Evolutionary conservation across 1,284 basidiomycete genomes (phyloP), one percentile per base, ranked within the genome.

Genomic region (Ceratobasidium sp.): DNA sequence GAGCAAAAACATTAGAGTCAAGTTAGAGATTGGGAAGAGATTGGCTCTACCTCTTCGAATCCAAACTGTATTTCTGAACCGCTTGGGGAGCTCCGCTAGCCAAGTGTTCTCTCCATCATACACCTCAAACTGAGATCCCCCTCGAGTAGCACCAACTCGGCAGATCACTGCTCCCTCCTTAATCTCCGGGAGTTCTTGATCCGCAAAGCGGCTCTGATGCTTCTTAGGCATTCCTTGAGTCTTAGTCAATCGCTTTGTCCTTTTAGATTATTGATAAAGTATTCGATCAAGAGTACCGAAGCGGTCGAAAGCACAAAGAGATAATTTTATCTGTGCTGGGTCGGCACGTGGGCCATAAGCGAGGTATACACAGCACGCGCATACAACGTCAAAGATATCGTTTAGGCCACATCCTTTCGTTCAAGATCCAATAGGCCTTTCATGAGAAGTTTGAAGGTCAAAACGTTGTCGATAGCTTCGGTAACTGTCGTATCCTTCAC

Each of bases 81-180:
- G 64, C 32, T 67, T 67, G 5, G 64, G 64, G 28, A 67, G 64
- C 36, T 67, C 64, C 41, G 64, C 64, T 34, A 67, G n/a, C 48
- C 50, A 39, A 2, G 46, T 41, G 6, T 6, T 41, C 26, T 67
- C 64, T n/a, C 64, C 64, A 26, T 67, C 64, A 30, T 32, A 67
- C 16, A 67, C 64, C 30, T 67, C 64, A 41, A 67, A 67, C 34
- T 67, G 64, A 14, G 64, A 67, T 32, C 64, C 64, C 26, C 64
- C 64, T 23, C 64, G 64, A 67, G 64, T 30, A 23, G 55, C 36
- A 16, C 64, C 64, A 53, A 67, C 64, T 12, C 64, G 64, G 21
- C 50, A 67, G 5, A 67, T 23, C 5, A 10, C 21, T n/a, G 55
- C 43, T 12, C 64, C 64, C 32, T 67, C 64, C 34, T 67, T 67